Evolutionary conservation across 352 stramenopile species (phyloP), one percentile per base, ranked within the genome.

Genomic region (Pythium utonaiense): DNA sequence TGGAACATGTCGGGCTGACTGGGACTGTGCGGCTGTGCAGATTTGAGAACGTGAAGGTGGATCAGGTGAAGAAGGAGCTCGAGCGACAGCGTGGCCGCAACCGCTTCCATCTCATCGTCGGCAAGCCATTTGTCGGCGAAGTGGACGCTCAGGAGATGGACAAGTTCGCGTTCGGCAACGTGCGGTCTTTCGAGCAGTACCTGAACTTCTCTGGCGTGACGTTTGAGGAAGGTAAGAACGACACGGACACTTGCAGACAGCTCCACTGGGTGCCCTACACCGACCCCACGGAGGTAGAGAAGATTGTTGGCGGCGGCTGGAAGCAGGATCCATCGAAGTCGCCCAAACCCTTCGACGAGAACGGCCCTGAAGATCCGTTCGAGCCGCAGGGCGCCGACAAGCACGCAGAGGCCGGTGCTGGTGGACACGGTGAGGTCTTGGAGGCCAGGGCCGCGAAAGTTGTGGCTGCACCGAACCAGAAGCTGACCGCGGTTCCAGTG

Each of bases 211-310:
- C 72, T 1, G 72, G 72, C 21, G 68, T 80, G 31, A 70, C 58
- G n/a, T 73, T 73, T 41, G 53, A 53, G 10, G 42, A 53, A 48
- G 66, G 66, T 17, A 52, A 59, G 24, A 67, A 64, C 38, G 72
- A 77, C 55, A 56, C 44, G 24, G 51, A 71, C 13, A 68, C 66
- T 30, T 80, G 72, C 52, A 27, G 66, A 21, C 72, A 80, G 64
- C 64, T 80, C 33, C 70, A 80, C 60, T 80, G 72, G 72, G 66
- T 80, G 42, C 72, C 72, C 49, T 80, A 73, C 56, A 27, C 24
- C 9, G 25, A 78, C 30, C 50, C 71, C n/a, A 62, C 48, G 8
- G 57, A 72, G 0, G 53, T 78, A 7, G 71, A 78, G 33, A 16
- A 64, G 60, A 65, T 78, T 42, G 47, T 78, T 33, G 28, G 28